Evolutionary conservation across 306 rosid species (phyloP), one percentile per base, ranked within the genome.

Genomic region (Corylus avellana): DNA sequence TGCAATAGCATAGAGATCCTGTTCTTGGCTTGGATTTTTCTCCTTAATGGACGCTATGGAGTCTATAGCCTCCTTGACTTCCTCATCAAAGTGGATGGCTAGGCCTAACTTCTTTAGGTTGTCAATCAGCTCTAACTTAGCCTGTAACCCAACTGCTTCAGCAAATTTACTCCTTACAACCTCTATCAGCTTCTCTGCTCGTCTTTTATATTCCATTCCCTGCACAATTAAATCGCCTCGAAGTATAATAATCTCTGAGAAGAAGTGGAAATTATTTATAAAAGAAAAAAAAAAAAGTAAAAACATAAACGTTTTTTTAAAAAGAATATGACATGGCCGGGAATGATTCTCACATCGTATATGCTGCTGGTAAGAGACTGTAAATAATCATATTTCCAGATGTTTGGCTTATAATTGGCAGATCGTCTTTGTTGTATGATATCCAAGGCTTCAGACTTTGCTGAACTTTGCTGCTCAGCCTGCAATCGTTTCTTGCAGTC

Each of bases 351-450:
- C 61, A 90, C 94, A 48, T 86, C n/a, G 39, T 77, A 91, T 46
- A 69, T n/a, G n/a, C n/a, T 11, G 73, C 51, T 84, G 61, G 61
- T 13, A 58, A 90, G 94, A 3, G 94, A 85, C n/a, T 84, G 83
- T 0, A 92, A 80, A 80, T 77, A 85, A 35, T 81, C 53, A 54
- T 77, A 4, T 48, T 87, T 84, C 91, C 94, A 92, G 35, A 90
- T 87, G 71, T 77, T 84, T 54, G 91, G 90, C 70, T 83, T 87
- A 61, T 92, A 90, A 77, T 92, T 87, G 51, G 90, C 89, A n/a
- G 91, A 81, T 66, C 86, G 80, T 78, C 86, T 74, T 74, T 86
- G 77, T 25, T 72, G 55, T 20, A 62, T 7, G 1, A 20, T 53
- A 35, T 73, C 25, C 22, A 5, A 51, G 58, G 69, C 62, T 58